Evolutionary conservation across 192 early-diverging fungal species (phyloP).

Genomic region (Kappamyces sp.): DNA sequence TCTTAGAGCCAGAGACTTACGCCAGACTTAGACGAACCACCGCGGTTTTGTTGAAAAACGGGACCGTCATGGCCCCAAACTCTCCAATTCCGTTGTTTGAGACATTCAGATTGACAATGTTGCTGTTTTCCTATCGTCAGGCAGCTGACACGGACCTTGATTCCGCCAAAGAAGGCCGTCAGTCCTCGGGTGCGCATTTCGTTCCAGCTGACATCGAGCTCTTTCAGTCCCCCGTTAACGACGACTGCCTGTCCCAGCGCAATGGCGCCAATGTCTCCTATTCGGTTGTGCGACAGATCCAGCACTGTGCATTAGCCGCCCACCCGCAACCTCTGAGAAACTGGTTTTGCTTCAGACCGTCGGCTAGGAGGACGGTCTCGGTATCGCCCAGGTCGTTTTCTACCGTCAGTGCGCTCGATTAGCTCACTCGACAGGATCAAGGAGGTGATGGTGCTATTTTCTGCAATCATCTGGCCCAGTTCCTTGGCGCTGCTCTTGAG

Average conservation of each 20-base stretch:
- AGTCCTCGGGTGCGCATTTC: constrained; percentile 36
- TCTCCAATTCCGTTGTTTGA: constrained; percentile 44
- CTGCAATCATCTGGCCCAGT: constrained; percentile 42
- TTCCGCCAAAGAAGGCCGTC: constrained; percentile 32
- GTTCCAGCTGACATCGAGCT: constrained; percentile 47
- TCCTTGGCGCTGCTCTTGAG: constrained; percentile 26
- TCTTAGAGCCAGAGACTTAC: not conserved
- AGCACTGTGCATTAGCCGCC: constrained; percentile 21
- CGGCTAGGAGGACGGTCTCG: constrained; percentile 37
- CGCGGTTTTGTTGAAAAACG: not conserved
- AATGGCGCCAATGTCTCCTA: constrained; percentile 47
- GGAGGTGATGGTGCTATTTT: constrained; percentile 36
- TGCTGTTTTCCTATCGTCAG: not conserved
- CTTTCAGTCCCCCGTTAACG: constrained; percentile 38
- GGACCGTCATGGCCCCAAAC: constrained; percentile 23
- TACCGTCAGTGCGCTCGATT: not conserved
- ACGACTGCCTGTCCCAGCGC: constrained; percentile 38
- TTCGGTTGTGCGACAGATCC: constrained; percentile 44
- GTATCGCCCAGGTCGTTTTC: constrained; percentile 43
- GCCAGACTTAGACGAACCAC: not conserved
- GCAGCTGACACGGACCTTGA: constrained; percentile 25
- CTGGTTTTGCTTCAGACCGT: constrained; percentile 43
- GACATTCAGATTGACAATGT: constrained; percentile 1
- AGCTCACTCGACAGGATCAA: constrained; percentile 34
- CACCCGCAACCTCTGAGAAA: constrained; percentile 28